Base-by-base conservation (phyloP, 768 basidiomycete species). In the Macrolepiota fuliginosa region DNA sequence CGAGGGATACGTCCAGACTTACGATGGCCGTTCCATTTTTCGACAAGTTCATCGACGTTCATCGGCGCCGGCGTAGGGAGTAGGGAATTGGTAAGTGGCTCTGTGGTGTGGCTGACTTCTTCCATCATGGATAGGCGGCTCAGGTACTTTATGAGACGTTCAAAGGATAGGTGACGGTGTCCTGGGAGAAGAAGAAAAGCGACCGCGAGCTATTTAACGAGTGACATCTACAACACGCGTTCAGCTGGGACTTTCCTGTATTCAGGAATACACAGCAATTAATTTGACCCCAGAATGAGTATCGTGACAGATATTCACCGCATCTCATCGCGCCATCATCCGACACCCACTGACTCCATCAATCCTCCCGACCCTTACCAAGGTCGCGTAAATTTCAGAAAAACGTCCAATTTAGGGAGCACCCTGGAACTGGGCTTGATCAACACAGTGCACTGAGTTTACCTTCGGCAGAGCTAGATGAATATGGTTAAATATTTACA, bases 1-100 rank as follows among this genome's bases (percentile, higher is more conserved):
- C 91, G 84, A 17, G 87, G 86, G 40, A 91, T 81, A 68, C 90
- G 90, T 4, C 76, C 81, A 4, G 68, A 58, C 1, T 82, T 79
- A 83, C 7, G 80, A 80, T 65, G 82, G 83, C 19, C 36, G 17
- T 52, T 52, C 2, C 24, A 47, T 22, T 36, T 13, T 12, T 39
- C 24, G 32, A 53, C 52, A 12, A 59, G n/a, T 19, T 25, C 42
- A 11, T 35, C 9, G 50, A 40, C 7, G 32, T 52, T 37, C 4
- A 37, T 53, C 4, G 50, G 58, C 4, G 50, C 40, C 15, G 58
- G 50, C 2, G 39, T 9, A 2, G 58, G 58, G 17, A 53, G 58
- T 19, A 24, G 50, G 29, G 29, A 32, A 7, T 32, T 7, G 29
- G 29, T 32, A 32, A 7, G 29, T 3, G 29, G 29, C 7, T 3